phyloP scores from a whole-genome alignment of 345 rosid genomes.

The Orychophragmus violaceus region DNA sequence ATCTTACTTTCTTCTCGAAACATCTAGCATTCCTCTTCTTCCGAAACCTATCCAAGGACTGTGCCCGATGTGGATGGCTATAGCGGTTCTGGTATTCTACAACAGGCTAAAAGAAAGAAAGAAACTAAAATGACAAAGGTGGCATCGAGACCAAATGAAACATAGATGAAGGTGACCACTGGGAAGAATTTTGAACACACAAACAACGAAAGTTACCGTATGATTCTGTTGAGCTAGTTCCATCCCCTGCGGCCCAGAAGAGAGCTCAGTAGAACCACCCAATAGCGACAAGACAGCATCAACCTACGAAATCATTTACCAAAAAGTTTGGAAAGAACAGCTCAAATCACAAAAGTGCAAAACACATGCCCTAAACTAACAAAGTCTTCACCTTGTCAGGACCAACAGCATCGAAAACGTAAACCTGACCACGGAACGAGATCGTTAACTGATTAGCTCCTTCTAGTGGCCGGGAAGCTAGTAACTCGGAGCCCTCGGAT shows the following conservation, averaged over 20 bases:
- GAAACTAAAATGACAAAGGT: neutral
- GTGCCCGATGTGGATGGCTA: slow-evolving; percentile 81
- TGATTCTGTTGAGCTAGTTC: slow-evolving; percentile 47
- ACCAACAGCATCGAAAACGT: slow-evolving; percentile 75
- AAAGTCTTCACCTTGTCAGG: slow-evolving; percentile 57
- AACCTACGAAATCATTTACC: slow-evolving; percentile 40
- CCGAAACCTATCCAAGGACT: slow-evolving; percentile 78
- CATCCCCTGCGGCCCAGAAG: slow-evolving; percentile 53
- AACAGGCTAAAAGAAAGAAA: slow-evolving; percentile 36
- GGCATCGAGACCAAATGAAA: neutral
- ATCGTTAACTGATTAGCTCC: slow-evolving; percentile 52
- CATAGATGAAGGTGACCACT: neutral
- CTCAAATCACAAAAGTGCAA: neutral
- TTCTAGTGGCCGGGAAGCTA: slow-evolving; percentile 19
- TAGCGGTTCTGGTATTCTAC: slow-evolving; percentile 55
- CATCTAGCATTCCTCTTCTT: slow-evolving; percentile 92
- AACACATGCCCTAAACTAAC: neutral
- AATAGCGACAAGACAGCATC: slow-evolving; percentile 68
- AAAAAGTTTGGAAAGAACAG: neutral
- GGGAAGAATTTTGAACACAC: neutral
- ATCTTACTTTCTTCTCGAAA: slow-evolving; percentile 92
- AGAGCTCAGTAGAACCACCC: slow-evolving; percentile 63
- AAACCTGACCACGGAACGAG: slow-evolving; percentile 87
- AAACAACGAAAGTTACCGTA: neutral
- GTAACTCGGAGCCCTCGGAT: slow-evolving; percentile 25